phyloP scores from a whole-genome alignment of 2,329 filamentous ascomycete species.

The Aureobasidium pullulans region DNA sequence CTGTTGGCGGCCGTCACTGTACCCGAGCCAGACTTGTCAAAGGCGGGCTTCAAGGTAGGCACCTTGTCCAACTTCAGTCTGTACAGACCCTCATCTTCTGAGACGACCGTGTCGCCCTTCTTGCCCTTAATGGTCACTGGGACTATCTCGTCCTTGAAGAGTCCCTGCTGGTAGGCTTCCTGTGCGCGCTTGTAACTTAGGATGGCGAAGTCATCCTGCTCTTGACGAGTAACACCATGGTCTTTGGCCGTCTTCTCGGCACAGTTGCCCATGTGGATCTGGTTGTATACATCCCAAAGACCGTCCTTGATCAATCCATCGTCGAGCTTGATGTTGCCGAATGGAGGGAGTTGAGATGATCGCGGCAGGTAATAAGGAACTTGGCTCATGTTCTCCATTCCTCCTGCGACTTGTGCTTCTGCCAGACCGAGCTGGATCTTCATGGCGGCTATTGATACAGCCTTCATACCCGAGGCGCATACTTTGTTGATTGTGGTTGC shows the following conservation, averaged over 20 bases:
- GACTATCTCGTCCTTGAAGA: slow-evolving; percentile 83
- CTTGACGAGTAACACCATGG: slow-evolving; percentile 67
- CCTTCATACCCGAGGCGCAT: slow-evolving; percentile 90
- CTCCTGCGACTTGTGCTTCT: slow-evolving; percentile 83
- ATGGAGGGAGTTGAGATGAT: slow-evolving; percentile 72
- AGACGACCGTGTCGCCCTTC: slow-evolving; percentile 74
- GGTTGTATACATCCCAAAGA: slow-evolving; percentile 90
- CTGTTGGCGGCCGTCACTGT: slow-evolving; percentile 93
- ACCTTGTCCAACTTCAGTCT: slow-evolving; percentile 85
- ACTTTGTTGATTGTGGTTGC: slow-evolving; percentile 96
- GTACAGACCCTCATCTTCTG: slow-evolving; percentile 81
- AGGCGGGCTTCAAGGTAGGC: slow-evolving; percentile 79
- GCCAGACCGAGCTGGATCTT: slow-evolving; percentile 89
- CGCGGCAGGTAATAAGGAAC: slow-evolving; percentile 87
- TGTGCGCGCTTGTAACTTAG: slow-evolving; percentile 84
- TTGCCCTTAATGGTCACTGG: slow-evolving; percentile 77
- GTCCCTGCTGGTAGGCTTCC: slow-evolving; percentile 73
- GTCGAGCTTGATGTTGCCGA: slow-evolving; percentile 80
- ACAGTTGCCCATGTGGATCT: slow-evolving; percentile 97
- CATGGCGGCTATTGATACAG: slow-evolving; percentile 81
- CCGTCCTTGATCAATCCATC: slow-evolving; percentile 94
- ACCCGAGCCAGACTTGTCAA: slow-evolving; percentile 74
- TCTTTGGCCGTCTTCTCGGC: slow-evolving; percentile 93
- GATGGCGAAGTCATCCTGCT: slow-evolving; percentile 88
- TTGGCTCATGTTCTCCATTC: slow-evolving; percentile 96